Evolutionary conservation across 495 filamentous ascomycete genomes (phyloP), one percentile per base, ranked within the genome.

Genomic region (Geopyxis carbonaria): DNA sequence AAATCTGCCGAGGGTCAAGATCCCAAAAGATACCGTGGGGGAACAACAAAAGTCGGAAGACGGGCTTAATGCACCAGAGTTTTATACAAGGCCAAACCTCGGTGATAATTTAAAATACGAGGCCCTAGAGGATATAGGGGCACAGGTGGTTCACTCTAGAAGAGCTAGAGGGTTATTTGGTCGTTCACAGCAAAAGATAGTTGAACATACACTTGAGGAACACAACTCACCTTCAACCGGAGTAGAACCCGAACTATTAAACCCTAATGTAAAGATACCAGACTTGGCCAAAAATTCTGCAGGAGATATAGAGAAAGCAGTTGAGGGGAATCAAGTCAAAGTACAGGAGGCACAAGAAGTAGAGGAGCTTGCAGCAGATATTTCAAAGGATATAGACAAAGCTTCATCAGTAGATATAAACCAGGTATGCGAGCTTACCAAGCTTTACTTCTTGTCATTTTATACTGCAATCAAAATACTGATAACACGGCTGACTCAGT

Each of bases 1-100:
- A 5, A 67, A 68, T 11, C 51, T 73, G 19, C 73, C 75, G 11
- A 56, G 64, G 40, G 59, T 67, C 10, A 77, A 75, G 48, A 52
- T 80, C 31, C 77, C 75, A 0, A 64, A 71, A 42, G 54, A 61
- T 35, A 57, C 63, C 0, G 66, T 64, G 38, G 54, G 63, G 29
- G 53, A 40, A 9, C 69, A 74, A 50, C 22, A 13, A 22, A 13
- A 25, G 8, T 8, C 13, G 2, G 4, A 13, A 7, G 23, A 14
- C 23, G 36, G 36, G n/a, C 11, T 39, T 29, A 29, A 39, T 39
- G n/a, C 63, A 67, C 23, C 69, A 75, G 56, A 62, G 67, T 0
- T 75, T 69, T 23, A 34, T 15, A 7, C 31, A 34, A 38, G 35
- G 18, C 23, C 16, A 15, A 38, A 13, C 2, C 2, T 29, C 13